phyloP scores from a whole-genome alignment of 2,329 filamentous ascomycete species.

The Blastomyces percursus region DNA sequence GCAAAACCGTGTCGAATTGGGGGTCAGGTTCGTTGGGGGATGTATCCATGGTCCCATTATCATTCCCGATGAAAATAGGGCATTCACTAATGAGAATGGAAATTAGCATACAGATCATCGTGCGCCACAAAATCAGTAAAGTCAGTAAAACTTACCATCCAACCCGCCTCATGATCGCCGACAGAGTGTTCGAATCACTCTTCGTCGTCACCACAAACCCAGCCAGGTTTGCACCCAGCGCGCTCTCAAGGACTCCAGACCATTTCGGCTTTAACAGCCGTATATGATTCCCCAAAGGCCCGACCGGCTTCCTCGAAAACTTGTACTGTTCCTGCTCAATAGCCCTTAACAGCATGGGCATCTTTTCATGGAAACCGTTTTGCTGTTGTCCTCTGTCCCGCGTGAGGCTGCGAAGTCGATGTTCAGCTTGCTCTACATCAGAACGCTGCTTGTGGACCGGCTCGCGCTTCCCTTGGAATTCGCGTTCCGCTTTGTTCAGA shows the following conservation, averaged over 20 bases:
- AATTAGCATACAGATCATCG: constrained; percentile 6
- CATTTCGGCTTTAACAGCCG: constrained; percentile 68
- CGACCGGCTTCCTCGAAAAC: constrained; percentile 64
- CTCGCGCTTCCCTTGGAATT: constrained; percentile 16
- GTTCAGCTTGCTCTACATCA: constrained; percentile 46
- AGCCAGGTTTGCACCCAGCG: constrained; percentile 57
- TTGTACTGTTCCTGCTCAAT: constrained; percentile 54
- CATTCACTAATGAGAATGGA: constrained; percentile 32
- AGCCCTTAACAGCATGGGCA: constrained; percentile 54
- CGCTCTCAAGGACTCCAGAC: constrained; percentile 69
- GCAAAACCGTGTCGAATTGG: constrained; percentile 64
- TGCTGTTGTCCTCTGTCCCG: constrained; percentile 49
- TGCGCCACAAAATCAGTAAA: not conserved
- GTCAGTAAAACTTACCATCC: constrained; percentile 36
- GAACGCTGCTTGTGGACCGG: constrained; percentile 36
- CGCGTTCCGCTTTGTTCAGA: constrained; percentile 26
- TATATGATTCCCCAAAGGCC: constrained; percentile 71
- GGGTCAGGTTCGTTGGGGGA: constrained; percentile 61
- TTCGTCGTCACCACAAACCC: constrained; percentile 74
- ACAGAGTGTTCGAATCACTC: constrained; percentile 60
- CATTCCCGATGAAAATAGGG: constrained; percentile 55
- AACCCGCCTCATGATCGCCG: constrained; percentile 50
- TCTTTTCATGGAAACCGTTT: constrained; percentile 52
- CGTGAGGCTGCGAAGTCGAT: constrained; percentile 42
- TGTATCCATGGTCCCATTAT: constrained; percentile 44